Percentiles rank a stretch among this genome's conserved stretches.
Conservation (phyloP, 2,329 filamentous ascomycete genomes). For the Colletotrichum tanaceti region DNA sequence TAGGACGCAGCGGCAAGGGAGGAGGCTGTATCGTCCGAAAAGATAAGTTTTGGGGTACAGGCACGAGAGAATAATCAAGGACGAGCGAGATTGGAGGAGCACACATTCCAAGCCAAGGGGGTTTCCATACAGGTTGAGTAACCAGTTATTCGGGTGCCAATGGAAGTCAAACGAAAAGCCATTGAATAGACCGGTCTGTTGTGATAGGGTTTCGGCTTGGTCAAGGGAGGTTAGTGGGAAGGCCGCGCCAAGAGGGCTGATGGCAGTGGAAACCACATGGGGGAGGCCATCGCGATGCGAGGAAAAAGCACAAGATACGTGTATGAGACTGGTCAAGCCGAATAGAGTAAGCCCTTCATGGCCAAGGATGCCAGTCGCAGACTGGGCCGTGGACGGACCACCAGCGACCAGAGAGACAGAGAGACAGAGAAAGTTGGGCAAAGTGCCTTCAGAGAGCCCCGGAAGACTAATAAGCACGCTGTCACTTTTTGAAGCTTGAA, state of each 20-base stretch:
- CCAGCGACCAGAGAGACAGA: too few relatives aligned
- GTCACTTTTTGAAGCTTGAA: not conserved
- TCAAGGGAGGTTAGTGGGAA: not conserved
- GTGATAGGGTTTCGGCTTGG: not conserved
- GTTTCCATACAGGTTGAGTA: conserved; percentile 12
- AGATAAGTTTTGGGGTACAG: not conserved
- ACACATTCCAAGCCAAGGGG: conserved; percentile 1
- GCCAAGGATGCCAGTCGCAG: not conserved
- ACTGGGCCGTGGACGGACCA: not conserved
- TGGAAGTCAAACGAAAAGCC: not conserved
- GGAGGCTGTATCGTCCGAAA: not conserved
- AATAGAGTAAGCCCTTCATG: conserved; percentile 1
- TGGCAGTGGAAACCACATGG: not conserved
- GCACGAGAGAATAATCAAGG: not conserved
- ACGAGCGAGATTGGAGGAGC: not conserved
- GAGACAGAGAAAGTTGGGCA: not conserved
- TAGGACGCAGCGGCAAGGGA: not conserved
- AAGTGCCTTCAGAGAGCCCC: not conserved
- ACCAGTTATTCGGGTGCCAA: conserved; percentile 8
- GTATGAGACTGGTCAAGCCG: conserved; percentile 14
- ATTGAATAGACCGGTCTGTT: not conserved
- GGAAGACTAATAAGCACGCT: not conserved
- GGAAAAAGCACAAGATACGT: not conserved
- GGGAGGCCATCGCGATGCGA: conserved; percentile 9
- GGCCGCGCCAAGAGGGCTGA: not conserved